phyloP scores from a whole-genome alignment of 805 yeast genomes.

The Komagataella ulmi region DNA sequence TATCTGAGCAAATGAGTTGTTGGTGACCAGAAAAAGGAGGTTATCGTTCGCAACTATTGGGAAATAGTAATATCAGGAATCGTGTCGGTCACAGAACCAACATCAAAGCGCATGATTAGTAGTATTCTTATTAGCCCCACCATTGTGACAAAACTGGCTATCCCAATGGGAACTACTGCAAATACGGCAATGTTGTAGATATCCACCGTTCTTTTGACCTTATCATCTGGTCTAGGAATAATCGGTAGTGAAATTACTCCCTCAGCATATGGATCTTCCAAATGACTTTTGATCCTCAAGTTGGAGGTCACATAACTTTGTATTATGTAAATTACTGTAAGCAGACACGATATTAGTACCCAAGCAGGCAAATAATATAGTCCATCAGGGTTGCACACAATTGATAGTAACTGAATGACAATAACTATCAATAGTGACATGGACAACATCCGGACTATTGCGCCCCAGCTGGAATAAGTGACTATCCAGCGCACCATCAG shows the following conservation, averaged over 20 bases:
- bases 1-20: neutral
- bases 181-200: constrained; percentile 82
- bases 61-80: neutral
- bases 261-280: neutral
- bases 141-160: constrained; percentile 91
- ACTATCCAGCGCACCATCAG: constrained; percentile 91
- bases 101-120: constrained; percentile 20
- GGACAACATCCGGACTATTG: constrained; percentile 74
- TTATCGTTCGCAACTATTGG: too few species aligned
- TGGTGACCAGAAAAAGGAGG: neutral
- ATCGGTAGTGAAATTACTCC: constrained; percentile 14
- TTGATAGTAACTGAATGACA: constrained; percentile 52
- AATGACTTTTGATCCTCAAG: constrained; percentile 27
- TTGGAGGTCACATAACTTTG: constrained; percentile 85
- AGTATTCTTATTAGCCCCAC: constrained; percentile 65
- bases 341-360: constrained; percentile 78
- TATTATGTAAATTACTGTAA: constrained; percentile 67
- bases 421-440: constrained; percentile 65
- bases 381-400: constrained; percentile 58
- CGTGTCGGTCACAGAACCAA: neutral
- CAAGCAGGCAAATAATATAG: constrained; percentile 77
- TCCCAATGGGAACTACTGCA: constrained; percentile 96
- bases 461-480: constrained; percentile 77
- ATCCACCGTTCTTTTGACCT: constrained; percentile 60
- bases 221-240: constrained; percentile 8